Evolutionary conservation across 352 stramenopile species (phyloP).

Genomic region (Pythium aquatile): DNA sequence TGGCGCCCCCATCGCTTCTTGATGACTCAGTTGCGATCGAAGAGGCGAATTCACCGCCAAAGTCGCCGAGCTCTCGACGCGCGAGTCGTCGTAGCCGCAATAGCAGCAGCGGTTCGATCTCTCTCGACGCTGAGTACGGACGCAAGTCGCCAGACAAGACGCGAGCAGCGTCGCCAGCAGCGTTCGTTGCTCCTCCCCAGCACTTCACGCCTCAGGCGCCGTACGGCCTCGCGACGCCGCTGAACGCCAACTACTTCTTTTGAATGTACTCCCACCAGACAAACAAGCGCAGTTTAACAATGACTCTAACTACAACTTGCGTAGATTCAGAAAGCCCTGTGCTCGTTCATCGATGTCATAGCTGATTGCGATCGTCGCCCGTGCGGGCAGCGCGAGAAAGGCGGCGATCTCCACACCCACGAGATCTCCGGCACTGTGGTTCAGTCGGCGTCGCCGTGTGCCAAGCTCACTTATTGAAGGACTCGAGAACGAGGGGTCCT

Average conservation of each 20-base stretch:
- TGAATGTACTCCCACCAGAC: constrained; percentile 8
- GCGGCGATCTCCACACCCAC: constrained; percentile 46
- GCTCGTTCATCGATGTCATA: constrained; percentile 72
- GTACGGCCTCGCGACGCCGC: constrained; percentile 18
- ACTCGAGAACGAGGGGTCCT: neutral
- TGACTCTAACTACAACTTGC: constrained; percentile 46
- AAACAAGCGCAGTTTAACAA: neutral
- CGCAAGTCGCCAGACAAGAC: constrained; percentile 21
- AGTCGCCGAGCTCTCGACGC: neutral
- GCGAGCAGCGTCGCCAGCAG: constrained; percentile 4
- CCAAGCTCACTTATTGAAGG: neutral
- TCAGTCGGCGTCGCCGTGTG: constrained; percentile 29
- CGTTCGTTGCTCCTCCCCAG: constrained; percentile 5
- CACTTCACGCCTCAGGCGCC: constrained; percentile 4
- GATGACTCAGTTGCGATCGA: neutral
- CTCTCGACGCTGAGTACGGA: constrained; percentile 13
- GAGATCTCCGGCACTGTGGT: constrained; percentile 62
- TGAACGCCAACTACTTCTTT: constrained; percentile 30
- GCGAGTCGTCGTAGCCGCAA: constrained; percentile 15
- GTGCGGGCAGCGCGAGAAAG: constrained; percentile 57
- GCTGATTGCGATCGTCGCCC: constrained; percentile 44
- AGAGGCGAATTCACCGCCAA: neutral
- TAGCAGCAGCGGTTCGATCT: constrained; percentile 18
- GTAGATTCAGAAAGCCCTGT: constrained; percentile 69
- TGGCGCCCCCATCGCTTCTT: neutral